Percentiles rank a stretch among this genome's conserved stretches.
Conservation (phyloP, 176 grass and related monocot species). For the Carex myosuroides region DNA sequence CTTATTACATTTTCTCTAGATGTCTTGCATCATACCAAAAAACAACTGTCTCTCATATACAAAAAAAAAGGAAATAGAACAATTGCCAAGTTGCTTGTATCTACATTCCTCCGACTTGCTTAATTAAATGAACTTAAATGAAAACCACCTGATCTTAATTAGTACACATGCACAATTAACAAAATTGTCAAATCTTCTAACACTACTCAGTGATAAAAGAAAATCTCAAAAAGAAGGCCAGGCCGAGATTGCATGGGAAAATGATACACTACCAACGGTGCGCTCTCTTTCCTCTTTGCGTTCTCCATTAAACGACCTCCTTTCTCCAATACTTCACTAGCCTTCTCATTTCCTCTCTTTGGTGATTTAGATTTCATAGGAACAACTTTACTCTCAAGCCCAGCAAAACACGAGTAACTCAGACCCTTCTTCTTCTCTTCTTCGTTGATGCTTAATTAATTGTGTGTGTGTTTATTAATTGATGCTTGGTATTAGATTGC, state of each 20-base stretch:
- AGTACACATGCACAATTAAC: not conserved
- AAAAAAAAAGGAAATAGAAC: not conserved
- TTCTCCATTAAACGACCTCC: not conserved
- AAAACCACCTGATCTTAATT: not conserved
- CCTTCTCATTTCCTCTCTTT: not conserved
- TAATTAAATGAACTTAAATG: not conserved
- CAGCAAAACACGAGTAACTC: slow-evolving; percentile 19
- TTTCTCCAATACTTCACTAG: not conserved
- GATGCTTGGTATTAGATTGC: not conserved
- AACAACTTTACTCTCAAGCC: not conserved
- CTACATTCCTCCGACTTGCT: not conserved
- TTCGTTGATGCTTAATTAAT: not conserved
- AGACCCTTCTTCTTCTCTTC: slow-evolving; percentile 4
- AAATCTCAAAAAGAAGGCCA: slow-evolving; percentile 30
- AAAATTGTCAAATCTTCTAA: not conserved
- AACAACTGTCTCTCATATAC: no score
- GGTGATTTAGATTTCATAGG: not conserved
- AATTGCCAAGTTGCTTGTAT: not conserved
- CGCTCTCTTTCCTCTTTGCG: not conserved
- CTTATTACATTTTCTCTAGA: no score
- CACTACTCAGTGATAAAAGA: not conserved
- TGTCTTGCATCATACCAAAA: no score
- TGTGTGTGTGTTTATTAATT: not conserved
- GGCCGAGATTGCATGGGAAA: slow-evolving; percentile 41
- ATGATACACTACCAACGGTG: slow-evolving; percentile 16